These are phyloP conservation scores for Kockiozyma suomiensis DNA, from an alignment of 805 yeast genomes.

Conservation along the genomic window DNA sequence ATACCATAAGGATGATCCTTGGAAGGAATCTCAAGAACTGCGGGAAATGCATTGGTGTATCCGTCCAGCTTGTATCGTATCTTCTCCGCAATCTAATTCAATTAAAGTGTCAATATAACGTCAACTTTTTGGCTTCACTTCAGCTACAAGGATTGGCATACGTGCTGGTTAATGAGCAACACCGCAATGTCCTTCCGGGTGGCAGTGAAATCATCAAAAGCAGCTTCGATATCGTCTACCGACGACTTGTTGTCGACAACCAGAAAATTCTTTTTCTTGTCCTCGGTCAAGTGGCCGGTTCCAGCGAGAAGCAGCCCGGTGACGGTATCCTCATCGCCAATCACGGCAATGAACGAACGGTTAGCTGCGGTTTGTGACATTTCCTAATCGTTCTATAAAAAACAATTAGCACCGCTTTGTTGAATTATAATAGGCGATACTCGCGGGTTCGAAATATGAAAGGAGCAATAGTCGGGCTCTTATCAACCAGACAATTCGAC, in stretches of 20 bases:
- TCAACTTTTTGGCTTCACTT: no score
- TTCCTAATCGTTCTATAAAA: background rate
- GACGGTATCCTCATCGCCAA: slow-evolving; percentile 96
- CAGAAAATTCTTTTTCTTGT: slow-evolving; percentile 73
- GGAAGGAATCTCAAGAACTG: slow-evolving; percentile 93
- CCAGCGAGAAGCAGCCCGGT: slow-evolving; percentile 96
- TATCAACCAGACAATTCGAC: background rate
- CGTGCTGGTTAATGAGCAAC: slow-evolving; percentile 86
- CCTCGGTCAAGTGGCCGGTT: slow-evolving; percentile 74
- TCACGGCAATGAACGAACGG: slow-evolving; percentile 84
- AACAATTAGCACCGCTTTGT: background rate
- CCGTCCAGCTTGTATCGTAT: slow-evolving; percentile 81
- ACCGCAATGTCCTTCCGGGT: slow-evolving; percentile 89
- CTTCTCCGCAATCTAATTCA: slow-evolving; percentile 82
- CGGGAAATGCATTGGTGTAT: slow-evolving; percentile 91
- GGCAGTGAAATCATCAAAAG: slow-evolving; percentile 73
- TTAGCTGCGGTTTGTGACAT: slow-evolving; percentile 47
- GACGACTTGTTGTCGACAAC: slow-evolving; percentile 80
- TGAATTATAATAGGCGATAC: no score
- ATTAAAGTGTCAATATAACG: no score
- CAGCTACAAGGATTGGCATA: slow-evolving; percentile 31
- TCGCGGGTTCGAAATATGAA: no score
- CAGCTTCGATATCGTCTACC: slow-evolving; percentile 70
- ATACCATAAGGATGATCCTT: slow-evolving; percentile 90
- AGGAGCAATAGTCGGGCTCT: background rate